Percentiles rank a stretch among this genome's conserved stretches.
Evolutionary conservation across 179 eudicot species (phyloP).

Genomic region (Nepenthes alata): DNA sequence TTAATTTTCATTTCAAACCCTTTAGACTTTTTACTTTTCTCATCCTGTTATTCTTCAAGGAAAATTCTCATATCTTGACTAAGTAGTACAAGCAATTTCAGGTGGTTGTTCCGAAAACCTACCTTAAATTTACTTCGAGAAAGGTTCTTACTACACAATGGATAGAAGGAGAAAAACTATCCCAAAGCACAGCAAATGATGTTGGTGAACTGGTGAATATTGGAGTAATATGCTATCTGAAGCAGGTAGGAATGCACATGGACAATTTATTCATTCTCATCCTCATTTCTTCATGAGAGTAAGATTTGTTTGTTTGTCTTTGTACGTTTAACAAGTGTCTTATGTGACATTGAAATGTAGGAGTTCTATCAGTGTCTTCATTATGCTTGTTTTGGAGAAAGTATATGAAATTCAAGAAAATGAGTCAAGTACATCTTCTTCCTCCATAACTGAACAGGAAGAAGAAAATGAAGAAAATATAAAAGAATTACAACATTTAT

Average conservation of each 20-base stretch:
- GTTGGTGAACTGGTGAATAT: constrained; percentile 95
- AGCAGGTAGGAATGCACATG: constrained; percentile 49
- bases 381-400: neutral
- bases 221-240: constrained; percentile 98
- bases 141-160: constrained; percentile 94
- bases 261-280: neutral
- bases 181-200: constrained; percentile 94
- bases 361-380: neutral
- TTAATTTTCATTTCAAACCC: neutral
- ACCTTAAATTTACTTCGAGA: constrained; percentile 77
- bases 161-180: constrained; percentile 96
- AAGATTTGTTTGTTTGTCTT: neutral
- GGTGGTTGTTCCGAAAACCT: constrained; percentile 90
- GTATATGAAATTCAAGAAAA: too few species aligned
- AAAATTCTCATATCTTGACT: neutral
- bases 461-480: too few species aligned
- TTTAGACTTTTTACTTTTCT: too few species aligned
- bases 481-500: too few species aligned
- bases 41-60: too few species aligned
- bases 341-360: neutral
- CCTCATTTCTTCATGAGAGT: neutral
- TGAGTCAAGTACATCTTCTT: too few species aligned
- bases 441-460: too few species aligned
- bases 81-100: constrained; percentile 20
- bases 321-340: neutral